Percentiles rank a stretch among this genome's conserved stretches.
Evolutionary conservation across 1,284 basidiomycete genomes (phyloP).

Genomic region (Cryptococcus sp.): DNA sequence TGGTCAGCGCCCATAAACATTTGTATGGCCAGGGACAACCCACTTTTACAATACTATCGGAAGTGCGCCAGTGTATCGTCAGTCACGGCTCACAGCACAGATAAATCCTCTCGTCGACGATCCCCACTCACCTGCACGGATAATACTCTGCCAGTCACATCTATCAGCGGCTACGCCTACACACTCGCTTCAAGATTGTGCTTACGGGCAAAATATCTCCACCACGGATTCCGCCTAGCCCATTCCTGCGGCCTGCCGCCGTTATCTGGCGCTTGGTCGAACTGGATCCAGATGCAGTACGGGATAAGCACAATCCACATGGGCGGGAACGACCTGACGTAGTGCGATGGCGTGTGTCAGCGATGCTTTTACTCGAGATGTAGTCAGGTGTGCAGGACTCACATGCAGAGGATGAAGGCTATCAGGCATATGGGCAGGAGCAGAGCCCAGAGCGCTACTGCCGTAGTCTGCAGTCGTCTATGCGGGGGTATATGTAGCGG

Average conservation of each 20-base stretch:
- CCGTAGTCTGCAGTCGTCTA: slow-evolving; percentile 77
- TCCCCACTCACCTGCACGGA: slow-evolving; percentile 58
- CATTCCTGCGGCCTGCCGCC: slow-evolving; percentile 78
- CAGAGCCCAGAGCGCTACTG: slow-evolving; percentile 83
- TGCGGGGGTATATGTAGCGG: slow-evolving; percentile 52
- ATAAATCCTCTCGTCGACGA: background rate
- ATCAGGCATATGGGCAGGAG: slow-evolving; percentile 71
- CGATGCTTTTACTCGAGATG: background rate
- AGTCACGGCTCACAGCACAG: background rate
- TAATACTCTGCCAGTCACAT: slow-evolving; percentile 68
- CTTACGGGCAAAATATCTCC: slow-evolving; percentile 60
- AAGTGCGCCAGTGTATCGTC: background rate
- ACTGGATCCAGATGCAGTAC: slow-evolving; percentile 81
- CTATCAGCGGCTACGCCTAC: background rate
- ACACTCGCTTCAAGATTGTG: background rate
- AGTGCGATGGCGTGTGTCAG: background rate
- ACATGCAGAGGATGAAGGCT: slow-evolving; percentile 79
- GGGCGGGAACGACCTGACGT: slow-evolving; percentile 75
- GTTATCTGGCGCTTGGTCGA: slow-evolving; percentile 74
- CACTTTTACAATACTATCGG: slow-evolving; percentile 38
- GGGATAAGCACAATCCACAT: slow-evolving; percentile 80
- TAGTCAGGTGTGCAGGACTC: slow-evolving; percentile 42
- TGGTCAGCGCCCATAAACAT: background rate
- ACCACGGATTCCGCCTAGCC: slow-evolving; percentile 71
- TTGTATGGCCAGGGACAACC: slow-evolving; percentile 13